A percentile compares a stretch with the other conserved stretches of the same genome.
phyloP scores from a whole-genome alignment of 352 stramenopile species.

The Phytophthora sojae region DNA sequence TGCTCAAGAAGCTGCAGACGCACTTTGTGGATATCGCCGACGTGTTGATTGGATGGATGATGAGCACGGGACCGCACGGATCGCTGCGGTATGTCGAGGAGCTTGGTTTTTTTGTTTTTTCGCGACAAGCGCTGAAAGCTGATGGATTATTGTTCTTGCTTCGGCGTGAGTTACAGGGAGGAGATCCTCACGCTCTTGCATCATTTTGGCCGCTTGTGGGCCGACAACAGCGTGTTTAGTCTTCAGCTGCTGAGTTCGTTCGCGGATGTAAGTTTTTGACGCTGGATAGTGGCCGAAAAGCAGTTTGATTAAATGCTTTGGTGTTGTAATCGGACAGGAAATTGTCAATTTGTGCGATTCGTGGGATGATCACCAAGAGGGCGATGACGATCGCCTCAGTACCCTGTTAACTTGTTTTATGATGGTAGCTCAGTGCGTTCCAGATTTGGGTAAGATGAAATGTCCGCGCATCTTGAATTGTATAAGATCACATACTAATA shows the following conservation, averaged over 20 bases:
- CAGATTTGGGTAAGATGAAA: constrained; percentile 48
- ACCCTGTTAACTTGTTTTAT: constrained; percentile 61
- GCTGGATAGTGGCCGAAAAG: background rate
- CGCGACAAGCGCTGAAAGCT: background rate
- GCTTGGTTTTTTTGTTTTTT: background rate
- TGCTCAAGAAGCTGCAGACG: constrained; percentile 58
- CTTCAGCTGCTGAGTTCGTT: constrained; percentile 72
- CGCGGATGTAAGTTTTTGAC: constrained; percentile 46
- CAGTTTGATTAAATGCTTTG: background rate
- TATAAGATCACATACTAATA: background rate
- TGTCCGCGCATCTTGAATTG: background rate
- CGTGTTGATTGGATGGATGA: constrained; percentile 74
- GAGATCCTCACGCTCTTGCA: constrained; percentile 59
- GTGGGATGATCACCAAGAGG: constrained; percentile 29
- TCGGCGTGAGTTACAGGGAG: constrained; percentile 39
- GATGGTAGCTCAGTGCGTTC: constrained; percentile 60
- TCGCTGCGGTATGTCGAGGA: constrained; percentile 43
- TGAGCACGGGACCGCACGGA: constrained; percentile 47
- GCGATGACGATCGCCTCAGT: constrained; percentile 44
- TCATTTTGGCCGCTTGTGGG: constrained; percentile 59
- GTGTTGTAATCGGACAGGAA: constrained; percentile 41
- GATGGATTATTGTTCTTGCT: background rate
- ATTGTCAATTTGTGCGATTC: constrained; percentile 49
- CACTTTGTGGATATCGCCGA: constrained; percentile 82
- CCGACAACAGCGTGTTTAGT: constrained; percentile 78